Conservation (phyloP, 306 rosid genomes). For the Prunus campanulata region DNA sequence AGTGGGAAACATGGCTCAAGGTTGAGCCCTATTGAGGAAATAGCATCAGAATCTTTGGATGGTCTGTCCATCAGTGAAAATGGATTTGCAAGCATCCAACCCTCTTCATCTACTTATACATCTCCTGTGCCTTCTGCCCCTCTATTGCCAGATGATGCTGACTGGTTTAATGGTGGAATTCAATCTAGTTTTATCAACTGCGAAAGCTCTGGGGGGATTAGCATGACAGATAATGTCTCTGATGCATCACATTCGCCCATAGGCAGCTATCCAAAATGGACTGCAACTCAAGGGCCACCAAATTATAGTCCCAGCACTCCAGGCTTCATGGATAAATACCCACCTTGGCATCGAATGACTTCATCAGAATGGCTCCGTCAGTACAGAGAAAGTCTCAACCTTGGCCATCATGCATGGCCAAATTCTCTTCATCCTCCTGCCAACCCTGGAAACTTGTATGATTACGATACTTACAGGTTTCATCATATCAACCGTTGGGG, state of each 20-base stretch:
- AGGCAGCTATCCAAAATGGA: conserved; percentile 51
- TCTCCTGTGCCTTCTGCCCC: conserved; percentile 92
- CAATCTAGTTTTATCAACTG: conserved; percentile 33
- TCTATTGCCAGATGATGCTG: conserved; percentile 66
- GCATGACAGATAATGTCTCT: conserved; percentile 20
- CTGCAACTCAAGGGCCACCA: conserved; percentile 37
- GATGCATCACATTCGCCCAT: conserved; percentile 28
- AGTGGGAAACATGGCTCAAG: conserved; percentile 40
- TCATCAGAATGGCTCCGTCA: conserved; percentile 98
- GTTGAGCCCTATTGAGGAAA: conserved; percentile 67
- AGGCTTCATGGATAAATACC: conserved; percentile 33
- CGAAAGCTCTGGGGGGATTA: conserved; percentile 19
- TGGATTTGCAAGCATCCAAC: conserved; percentile 33
- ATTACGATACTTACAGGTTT: conserved; percentile 38
- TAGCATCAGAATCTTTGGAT: conserved; percentile 38
- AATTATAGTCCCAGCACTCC: conserved; percentile 44
- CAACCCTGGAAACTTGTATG: conserved; percentile 36
- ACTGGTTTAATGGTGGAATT: conserved; percentile 47
- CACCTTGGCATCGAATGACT: conserved; percentile 64
- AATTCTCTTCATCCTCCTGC: conserved; percentile 33
- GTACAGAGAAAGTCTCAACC: conserved; percentile 57
- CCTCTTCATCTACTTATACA: conserved; percentile 50
- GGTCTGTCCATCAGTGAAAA: conserved; percentile 42
- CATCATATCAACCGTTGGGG: conserved; percentile 49
- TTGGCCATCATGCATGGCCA: conserved; percentile 43